These are phyloP conservation scores for Cordyceps cateniannulata DNA, from an alignment of 2,329 filamentous ascomycete species.

Conservation along the genomic window DNA sequence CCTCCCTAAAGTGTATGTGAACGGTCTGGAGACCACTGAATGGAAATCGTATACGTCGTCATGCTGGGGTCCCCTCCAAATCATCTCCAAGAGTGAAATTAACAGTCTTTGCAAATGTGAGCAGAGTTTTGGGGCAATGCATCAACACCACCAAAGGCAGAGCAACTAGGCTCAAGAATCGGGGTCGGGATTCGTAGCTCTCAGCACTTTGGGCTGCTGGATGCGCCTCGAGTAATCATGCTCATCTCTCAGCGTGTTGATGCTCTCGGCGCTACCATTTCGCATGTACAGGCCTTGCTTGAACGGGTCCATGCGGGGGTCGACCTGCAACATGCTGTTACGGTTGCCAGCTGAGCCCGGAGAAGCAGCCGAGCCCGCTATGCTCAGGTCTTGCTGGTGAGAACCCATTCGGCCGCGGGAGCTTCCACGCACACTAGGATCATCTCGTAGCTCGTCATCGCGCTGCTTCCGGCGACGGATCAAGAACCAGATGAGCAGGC, in stretches of 20 bases:
- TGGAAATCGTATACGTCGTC: conserved; percentile 12
- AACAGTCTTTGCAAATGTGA: not conserved
- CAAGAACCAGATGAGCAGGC: conserved; percentile 30
- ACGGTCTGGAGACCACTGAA: conserved; percentile 3
- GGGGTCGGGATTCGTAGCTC: conserved; percentile 57
- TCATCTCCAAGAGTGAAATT: conserved; percentile 3
- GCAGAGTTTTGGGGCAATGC: not conserved
- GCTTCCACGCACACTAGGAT: conserved; percentile 43
- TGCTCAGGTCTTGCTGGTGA: conserved; percentile 37
- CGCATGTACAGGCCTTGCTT: conserved; percentile 49
- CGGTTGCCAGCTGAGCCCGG: conserved; percentile 38
- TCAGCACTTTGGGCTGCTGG: conserved; percentile 49
- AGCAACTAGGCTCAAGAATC: conserved; percentile 33
- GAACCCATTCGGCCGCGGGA: conserved; percentile 43
- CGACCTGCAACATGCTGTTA: conserved; percentile 49
- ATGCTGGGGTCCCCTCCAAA: conserved; percentile 6
- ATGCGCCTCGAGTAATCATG: conserved; percentile 60
- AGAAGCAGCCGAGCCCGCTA: conserved; percentile 23
- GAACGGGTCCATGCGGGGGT: conserved; percentile 58
- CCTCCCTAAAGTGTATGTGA: conserved; percentile 5
- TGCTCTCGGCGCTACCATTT: conserved; percentile 55
- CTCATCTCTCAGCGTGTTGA: conserved; percentile 58
- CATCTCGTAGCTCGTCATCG: conserved; percentile 36
- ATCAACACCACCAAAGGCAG: not conserved
- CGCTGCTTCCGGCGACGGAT: conserved; percentile 39